Percentiles rank a stretch among this genome's conserved stretches.
These are phyloP conservation scores for Aureobasidium namibiae DNA, from an alignment of 2,329 filamentous ascomycete genomes.

Conservation along the genomic window DNA sequence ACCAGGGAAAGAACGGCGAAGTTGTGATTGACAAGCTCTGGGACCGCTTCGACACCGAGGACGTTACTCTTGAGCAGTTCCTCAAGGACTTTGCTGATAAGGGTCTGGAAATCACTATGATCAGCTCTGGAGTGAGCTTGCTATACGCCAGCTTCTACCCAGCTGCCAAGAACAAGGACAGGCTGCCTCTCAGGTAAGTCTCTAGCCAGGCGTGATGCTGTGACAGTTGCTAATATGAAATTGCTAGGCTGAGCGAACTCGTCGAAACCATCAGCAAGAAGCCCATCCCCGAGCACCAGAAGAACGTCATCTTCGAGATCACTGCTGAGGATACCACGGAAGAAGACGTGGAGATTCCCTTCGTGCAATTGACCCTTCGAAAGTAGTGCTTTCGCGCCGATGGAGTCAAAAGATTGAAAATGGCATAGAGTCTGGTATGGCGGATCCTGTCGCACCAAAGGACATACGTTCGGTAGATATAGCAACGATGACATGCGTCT, in stretches of 20 bases:
- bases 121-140: constrained; percentile 94
- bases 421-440: background rate
- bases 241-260: constrained; percentile 69
- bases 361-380: constrained; percentile 62
- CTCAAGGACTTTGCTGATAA: constrained; percentile 71
- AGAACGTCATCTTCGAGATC: constrained; percentile 93
- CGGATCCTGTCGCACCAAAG: background rate
- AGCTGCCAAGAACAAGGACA: constrained; percentile 72
- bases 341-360: constrained; percentile 94
- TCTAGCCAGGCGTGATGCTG: background rate
- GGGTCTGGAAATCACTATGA: constrained; percentile 79
- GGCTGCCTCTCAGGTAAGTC: constrained; percentile 61
- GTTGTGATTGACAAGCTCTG: constrained; percentile 91
- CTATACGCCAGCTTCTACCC: constrained; percentile 92
- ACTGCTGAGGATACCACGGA: constrained; percentile 81
- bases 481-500: background rate
- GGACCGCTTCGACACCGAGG: constrained; percentile 88
- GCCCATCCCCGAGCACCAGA: constrained; percentile 80
- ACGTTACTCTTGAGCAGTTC: constrained; percentile 79
- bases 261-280: constrained; percentile 89
- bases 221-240: constrained; percentile 22
- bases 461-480: background rate
- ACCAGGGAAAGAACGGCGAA: constrained; percentile 67
- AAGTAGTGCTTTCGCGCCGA: background rate
- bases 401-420: background rate